Percentiles rank a stretch among this genome's conserved stretches.
Conservation (phyloP, 805 yeast species). For the Wickerhamiella lipophila region DNA sequence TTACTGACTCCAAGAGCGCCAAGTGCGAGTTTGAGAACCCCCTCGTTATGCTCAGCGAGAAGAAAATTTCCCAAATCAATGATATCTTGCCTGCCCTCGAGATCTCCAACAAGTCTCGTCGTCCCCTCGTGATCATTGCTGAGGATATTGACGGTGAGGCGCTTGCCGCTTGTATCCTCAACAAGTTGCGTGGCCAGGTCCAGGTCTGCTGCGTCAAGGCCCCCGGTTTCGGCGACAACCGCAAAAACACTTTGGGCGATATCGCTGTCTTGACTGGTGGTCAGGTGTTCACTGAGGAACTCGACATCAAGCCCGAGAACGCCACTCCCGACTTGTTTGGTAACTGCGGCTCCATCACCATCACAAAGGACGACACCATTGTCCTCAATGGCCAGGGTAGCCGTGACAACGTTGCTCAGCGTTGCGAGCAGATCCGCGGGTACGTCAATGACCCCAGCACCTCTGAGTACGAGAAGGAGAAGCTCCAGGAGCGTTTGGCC, state of each 20-base stretch:
- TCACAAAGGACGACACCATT: constrained; percentile 93
- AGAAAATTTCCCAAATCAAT: constrained; percentile 80
- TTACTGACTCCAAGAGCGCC: constrained; percentile 80
- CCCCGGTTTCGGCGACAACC: constrained; percentile 98
- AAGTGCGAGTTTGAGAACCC: constrained; percentile 96
- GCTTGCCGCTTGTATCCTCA: constrained; percentile 90
- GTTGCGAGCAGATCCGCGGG: constrained; percentile 89
- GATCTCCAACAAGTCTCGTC: constrained; percentile 80
- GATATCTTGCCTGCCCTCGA: constrained; percentile 89
- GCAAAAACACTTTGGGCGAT: constrained; percentile 91
- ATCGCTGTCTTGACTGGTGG: constrained; percentile 92
- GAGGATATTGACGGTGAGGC: constrained; percentile 98
- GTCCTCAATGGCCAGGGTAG: constrained; percentile 85
- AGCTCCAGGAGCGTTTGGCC: constrained; percentile 93
- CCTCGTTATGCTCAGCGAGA: constrained; percentile 73
- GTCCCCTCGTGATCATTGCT: constrained; percentile 85
- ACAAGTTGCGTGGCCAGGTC: constrained; percentile 96
- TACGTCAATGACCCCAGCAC: constrained; percentile 62
- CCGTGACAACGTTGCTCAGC: constrained; percentile 62
- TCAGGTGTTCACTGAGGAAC: constrained; percentile 75
- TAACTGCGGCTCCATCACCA: constrained; percentile 77
- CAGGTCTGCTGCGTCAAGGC: constrained; percentile 96
- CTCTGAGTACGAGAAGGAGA: constrained; percentile 84
- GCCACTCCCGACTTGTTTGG: constrained; percentile 86
- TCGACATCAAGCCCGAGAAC: constrained; percentile 89